Conservation (phyloP, 192 early-diverging fungal species). For the Phycomyces blakesleeanus region DNA sequence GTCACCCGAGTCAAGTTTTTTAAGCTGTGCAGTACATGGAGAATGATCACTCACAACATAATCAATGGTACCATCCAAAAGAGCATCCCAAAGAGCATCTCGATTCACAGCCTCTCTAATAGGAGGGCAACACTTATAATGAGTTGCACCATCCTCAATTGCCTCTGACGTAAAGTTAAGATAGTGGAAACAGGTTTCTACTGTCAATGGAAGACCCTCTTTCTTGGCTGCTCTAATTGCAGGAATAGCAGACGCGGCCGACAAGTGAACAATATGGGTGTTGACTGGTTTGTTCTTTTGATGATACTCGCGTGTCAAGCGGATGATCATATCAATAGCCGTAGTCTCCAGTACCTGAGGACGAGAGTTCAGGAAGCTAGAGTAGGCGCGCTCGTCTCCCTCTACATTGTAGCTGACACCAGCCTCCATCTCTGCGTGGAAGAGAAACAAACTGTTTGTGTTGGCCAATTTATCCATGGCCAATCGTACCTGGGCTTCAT, state of each 20-base stretch:
- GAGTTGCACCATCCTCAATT: conserved; percentile 65
- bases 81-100: conserved; percentile 65
- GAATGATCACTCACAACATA: conserved; percentile 83
- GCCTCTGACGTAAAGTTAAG: conserved; percentile 63
- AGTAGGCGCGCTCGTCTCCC: conserved; percentile 50
- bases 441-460: conserved; percentile 57
- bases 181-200: conserved; percentile 86
- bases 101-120: conserved; percentile 70
- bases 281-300: conserved; percentile 51
- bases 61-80: conserved; percentile 76
- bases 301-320: conserved; percentile 61
- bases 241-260: conserved; percentile 71
- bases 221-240: conserved; percentile 68
- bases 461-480: conserved; percentile 58
- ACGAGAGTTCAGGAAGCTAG: conserved; percentile 66
- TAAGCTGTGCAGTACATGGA: conserved; percentile 75
- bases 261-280: conserved; percentile 80
- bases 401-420: conserved; percentile 8
- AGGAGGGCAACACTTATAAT: conserved; percentile 86
- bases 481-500: conserved; percentile 58
- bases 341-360: conserved; percentile 67
- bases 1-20: conserved; percentile 65
- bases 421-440: conserved; percentile 73
- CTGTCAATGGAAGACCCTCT: conserved; percentile 66
- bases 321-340: conserved; percentile 71